These are phyloP conservation scores for Polychytrium aggregatum DNA, from an alignment of 192 early-diverging fungal genomes.

Conservation along the genomic window DNA sequence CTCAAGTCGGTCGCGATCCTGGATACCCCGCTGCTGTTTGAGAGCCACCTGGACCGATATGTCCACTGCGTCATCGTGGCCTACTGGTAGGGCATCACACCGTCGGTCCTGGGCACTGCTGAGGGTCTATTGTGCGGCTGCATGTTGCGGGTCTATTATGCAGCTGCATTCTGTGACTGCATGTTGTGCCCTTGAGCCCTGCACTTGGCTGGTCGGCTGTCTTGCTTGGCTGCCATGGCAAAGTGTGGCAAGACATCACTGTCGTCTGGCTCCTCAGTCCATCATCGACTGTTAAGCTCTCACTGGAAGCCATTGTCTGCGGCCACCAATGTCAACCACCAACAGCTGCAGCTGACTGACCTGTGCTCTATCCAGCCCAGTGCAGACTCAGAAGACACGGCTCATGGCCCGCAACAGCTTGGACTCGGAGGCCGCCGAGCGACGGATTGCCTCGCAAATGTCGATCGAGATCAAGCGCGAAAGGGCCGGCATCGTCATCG, in stretches of 20 bases:
- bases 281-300: too few species aligned
- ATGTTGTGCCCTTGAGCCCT: too few species aligned
- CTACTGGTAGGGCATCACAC: conserved; percentile 74
- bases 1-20: conserved; percentile 64
- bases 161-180: not conserved
- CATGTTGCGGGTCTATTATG: not conserved
- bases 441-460: conserved; percentile 75
- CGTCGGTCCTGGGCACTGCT: too few species aligned
- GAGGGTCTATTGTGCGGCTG: too few species aligned
- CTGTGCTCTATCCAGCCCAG: conserved; percentile 53
- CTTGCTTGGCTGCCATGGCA: too few species aligned
- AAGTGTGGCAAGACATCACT: too few species aligned
- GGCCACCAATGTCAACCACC: too few species aligned
- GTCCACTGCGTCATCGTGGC: conserved; percentile 68
- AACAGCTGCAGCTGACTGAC: not conserved
- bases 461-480: conserved; percentile 63
- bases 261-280: too few species aligned
- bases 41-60: conserved; percentile 63
- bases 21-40: conserved; percentile 90
- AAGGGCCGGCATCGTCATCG: conserved; percentile 71
- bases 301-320: too few species aligned
- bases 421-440: conserved; percentile 46
- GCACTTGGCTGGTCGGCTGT: too few species aligned
- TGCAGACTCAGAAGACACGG: conserved; percentile 58
- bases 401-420: conserved; percentile 64